phyloP scores from a whole-genome alignment of 2,329 filamentous ascomycete species.

The Aspergillus awamori region DNA sequence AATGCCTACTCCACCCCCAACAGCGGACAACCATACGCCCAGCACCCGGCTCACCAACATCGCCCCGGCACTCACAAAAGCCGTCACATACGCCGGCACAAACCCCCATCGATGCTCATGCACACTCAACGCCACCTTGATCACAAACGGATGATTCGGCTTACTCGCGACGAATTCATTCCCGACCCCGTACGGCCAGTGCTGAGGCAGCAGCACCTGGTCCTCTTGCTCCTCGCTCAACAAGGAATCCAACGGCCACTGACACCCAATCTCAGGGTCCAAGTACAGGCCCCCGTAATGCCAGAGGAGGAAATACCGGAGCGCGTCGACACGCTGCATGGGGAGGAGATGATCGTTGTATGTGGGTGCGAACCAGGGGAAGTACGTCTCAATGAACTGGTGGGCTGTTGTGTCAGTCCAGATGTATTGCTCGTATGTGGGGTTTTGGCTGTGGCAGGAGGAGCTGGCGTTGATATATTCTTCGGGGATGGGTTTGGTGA shows the following conservation, averaged over 20 bases:
- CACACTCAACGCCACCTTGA: neutral
- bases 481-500: neutral
- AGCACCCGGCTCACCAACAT: neutral
- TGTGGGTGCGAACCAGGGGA: neutral
- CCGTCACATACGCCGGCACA: neutral
- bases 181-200: neutral
- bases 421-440: conserved; percentile 7
- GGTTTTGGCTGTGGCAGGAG: conserved; percentile 3
- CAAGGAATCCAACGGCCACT: neutral
- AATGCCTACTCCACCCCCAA: neutral
- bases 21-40: neutral
- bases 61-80: neutral
- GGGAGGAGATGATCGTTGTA: neutral
- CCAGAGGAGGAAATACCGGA: conserved; percentile 9
- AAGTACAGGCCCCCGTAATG: conserved; percentile 10
- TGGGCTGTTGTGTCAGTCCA: conserved; percentile 2
- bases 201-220: neutral
- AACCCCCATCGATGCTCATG: neutral
- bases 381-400: neutral
- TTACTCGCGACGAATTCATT: neutral
- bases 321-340: conserved; percentile 7
- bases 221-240: neutral
- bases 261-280: neutral
- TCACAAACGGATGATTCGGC: neutral
- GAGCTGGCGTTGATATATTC: neutral